Conservation (phyloP, 257 asterid species). For the Orobanche coerulescens region DNA sequence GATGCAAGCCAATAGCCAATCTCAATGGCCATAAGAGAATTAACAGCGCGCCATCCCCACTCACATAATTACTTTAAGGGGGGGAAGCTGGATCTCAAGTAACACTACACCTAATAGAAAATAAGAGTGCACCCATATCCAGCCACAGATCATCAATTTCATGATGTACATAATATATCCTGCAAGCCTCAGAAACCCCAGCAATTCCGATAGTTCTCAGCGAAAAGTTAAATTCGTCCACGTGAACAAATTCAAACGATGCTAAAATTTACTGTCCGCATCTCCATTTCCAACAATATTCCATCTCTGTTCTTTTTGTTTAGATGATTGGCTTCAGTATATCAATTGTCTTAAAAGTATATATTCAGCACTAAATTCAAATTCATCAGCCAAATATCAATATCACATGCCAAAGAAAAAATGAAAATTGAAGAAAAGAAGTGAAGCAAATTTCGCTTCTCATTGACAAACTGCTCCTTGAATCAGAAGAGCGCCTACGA, state of each 20-base stretch:
- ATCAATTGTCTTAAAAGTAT: neutral
- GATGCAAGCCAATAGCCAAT: neutral
- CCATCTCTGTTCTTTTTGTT: neutral
- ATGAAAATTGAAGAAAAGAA: neutral
- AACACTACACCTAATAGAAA: neutral
- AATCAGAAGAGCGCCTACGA: neutral
- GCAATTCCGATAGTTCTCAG: neutral
- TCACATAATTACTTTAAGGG: neutral
- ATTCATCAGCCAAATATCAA: conserved; percentile 10
- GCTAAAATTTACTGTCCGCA: conserved; percentile 5
- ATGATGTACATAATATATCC: neutral
- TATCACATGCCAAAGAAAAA: neutral
- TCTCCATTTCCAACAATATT: neutral
- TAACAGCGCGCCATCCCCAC: neutral
- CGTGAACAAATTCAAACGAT: neutral
- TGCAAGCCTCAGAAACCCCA: neutral
- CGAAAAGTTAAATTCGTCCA: neutral
- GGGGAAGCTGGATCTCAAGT: neutral
- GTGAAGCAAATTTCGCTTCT: neutral
- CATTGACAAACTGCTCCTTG: neutral
- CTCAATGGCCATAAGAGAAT: neutral
- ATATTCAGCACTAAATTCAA: conserved; percentile 1
- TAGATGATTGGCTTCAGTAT: conserved; percentile 1
- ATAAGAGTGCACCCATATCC: neutral
- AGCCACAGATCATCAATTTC: neutral